Percentiles rank a stretch among this genome's conserved stretches.
Conservation (phyloP, 352 stramenopile genomes). For the Phytopythium delawarense region DNA sequence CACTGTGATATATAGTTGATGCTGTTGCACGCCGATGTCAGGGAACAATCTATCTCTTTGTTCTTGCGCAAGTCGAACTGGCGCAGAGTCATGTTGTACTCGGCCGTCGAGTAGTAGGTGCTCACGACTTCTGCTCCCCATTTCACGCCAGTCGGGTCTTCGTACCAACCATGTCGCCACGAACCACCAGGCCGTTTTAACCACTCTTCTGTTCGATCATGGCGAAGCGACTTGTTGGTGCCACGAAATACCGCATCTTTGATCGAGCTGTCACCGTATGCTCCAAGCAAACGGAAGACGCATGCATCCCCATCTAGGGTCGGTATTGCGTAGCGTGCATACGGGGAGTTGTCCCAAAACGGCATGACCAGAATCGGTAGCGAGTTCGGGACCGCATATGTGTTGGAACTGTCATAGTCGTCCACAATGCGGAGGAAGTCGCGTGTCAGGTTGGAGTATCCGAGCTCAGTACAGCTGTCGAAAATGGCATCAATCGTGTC, state of each 20-base stretch:
- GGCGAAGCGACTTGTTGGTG: conserved; percentile 1
- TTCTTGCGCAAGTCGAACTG: neutral
- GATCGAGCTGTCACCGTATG: neutral
- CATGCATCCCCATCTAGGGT: conserved; percentile 10
- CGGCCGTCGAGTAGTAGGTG: neutral
- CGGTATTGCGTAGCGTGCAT: conserved; percentile 5
- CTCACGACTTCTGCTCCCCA: conserved; percentile 4
- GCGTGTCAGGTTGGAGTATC: conserved; percentile 16
- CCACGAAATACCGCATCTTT: conserved; percentile 8
- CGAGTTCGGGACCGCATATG: conserved; percentile 5
- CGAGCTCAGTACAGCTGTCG: conserved; percentile 9
- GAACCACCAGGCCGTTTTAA: neutral
- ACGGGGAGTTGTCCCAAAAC: conserved; percentile 13
- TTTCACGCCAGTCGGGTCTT: neutral
- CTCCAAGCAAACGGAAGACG: conserved; percentile 4
- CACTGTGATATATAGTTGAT: neutral
- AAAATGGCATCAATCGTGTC: conserved; percentile 18
- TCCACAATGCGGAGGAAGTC: conserved; percentile 20
- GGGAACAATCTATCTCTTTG: neutral
- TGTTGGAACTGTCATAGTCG: conserved; percentile 8
- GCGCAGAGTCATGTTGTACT: neutral
- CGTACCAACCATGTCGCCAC: conserved; percentile 11
- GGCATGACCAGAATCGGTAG: conserved; percentile 18
- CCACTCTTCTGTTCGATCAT: conserved; percentile 5
- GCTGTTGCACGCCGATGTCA: neutral